These are phyloP conservation scores for Syzygium syzygioides DNA, from an alignment of 441 rosid genomes.

Conservation along the genomic window DNA sequence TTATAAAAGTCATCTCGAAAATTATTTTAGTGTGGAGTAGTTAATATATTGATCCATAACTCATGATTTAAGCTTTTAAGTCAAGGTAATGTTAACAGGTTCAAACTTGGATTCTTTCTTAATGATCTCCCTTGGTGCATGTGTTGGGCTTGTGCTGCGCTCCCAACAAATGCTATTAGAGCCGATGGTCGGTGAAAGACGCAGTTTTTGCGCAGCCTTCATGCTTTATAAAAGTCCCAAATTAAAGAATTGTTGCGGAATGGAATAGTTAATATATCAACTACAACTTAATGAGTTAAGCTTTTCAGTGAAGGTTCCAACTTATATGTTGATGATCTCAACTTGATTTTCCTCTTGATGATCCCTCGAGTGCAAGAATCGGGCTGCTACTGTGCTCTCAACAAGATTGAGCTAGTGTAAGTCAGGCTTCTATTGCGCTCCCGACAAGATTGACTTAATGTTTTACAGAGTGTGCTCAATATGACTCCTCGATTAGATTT, in stretches of 20 bases:
- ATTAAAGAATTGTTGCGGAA: not conserved
- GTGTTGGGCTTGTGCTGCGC: not conserved
- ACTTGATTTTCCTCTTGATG: not conserved
- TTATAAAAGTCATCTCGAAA: not conserved
- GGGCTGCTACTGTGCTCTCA: not conserved
- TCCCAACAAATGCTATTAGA: not conserved
- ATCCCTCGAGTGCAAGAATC: not conserved
- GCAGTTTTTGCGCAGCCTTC: not conserved
- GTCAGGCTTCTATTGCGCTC: not conserved
- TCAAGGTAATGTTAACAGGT: not conserved
- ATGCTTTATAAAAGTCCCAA: not conserved
- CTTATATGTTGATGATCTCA: not conserved
- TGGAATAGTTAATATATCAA: not conserved
- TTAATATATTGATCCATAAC: not conserved
- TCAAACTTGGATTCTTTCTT: not conserved
- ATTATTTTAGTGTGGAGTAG: fast-evolving
- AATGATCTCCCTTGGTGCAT: fast-evolving
- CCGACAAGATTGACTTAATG: not conserved
- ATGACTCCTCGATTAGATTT: not conserved
- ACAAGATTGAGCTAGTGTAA: not conserved
- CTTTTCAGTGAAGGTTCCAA: not conserved
- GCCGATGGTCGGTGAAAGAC: fast-evolving
- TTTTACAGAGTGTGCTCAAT: not conserved
- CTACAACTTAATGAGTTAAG: not conserved
- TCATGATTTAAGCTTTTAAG: not conserved